phyloP scores from a whole-genome alignment of 306 rosid species.

The Ceratonia siliqua region DNA sequence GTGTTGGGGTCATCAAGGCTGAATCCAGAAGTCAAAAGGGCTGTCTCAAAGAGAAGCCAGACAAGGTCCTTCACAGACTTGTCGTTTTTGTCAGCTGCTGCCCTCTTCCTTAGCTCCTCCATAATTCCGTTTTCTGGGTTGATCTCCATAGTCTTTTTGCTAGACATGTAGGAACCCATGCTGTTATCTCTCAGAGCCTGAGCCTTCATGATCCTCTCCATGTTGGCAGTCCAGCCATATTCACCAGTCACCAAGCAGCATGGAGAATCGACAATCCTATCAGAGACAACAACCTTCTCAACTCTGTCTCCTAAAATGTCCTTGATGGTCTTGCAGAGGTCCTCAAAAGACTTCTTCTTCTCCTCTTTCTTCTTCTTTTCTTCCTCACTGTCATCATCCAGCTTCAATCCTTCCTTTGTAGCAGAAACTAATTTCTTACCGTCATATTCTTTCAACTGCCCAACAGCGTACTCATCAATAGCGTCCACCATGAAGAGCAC shows the following conservation, averaged over 20 bases:
- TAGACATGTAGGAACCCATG: slow-evolving; percentile 59
- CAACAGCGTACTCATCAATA: slow-evolving; percentile 61
- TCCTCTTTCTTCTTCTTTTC: slow-evolving; percentile 58
- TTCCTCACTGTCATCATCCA: slow-evolving; percentile 61
- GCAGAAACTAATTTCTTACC: slow-evolving; percentile 67
- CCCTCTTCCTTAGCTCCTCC: slow-evolving; percentile 70
- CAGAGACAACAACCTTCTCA: slow-evolving; percentile 58
- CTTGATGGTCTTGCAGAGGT: slow-evolving; percentile 55
- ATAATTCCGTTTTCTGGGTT: slow-evolving; percentile 66
- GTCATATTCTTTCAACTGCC: slow-evolving; percentile 61
- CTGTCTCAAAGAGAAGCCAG: slow-evolving; percentile 57
- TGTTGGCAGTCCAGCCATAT: slow-evolving; percentile 64
- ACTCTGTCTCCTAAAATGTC: slow-evolving; percentile 57
- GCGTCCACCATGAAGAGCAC: slow-evolving; percentile 71
- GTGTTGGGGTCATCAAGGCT: slow-evolving; percentile 66
- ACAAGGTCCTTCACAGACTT: slow-evolving; percentile 62
- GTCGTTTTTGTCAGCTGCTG: slow-evolving; percentile 57
- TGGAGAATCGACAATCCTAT: slow-evolving; percentile 64
- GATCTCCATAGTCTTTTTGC: slow-evolving; percentile 75
- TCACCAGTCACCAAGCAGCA: slow-evolving; percentile 72
- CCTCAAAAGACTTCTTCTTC: slow-evolving; percentile 57
- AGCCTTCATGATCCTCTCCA: slow-evolving; percentile 75
- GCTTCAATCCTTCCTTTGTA: slow-evolving; percentile 62
- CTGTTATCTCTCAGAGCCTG: slow-evolving; percentile 59
- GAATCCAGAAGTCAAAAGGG: slow-evolving; percentile 60